These are phyloP conservation scores for Pulveroboletus sp. DNA, from an alignment of 768 basidiomycete species.

Conservation along the genomic window DNA sequence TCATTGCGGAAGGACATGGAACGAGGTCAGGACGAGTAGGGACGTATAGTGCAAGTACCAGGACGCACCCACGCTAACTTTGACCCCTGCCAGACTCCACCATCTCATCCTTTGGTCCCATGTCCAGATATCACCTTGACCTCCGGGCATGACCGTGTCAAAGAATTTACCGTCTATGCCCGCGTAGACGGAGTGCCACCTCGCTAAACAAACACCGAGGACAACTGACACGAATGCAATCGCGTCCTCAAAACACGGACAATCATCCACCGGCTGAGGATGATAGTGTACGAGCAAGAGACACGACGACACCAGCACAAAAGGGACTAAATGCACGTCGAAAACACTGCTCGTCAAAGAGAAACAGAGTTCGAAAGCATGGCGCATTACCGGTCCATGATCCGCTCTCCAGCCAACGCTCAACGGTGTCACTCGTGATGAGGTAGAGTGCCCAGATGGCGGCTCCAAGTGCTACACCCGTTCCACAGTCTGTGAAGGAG, in stretches of 20 bases:
- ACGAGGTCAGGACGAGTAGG: not conserved
- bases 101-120: slow-evolving; percentile 33
- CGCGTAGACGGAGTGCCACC: slow-evolving; percentile 53
- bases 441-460: slow-evolving; percentile 53
- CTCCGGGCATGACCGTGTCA: slow-evolving; percentile 50
- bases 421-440: slow-evolving; percentile 34
- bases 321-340: slow-evolving; percentile 42
- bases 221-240: slow-evolving; percentile 88
- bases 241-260: slow-evolving; percentile 97
- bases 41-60: not conserved
- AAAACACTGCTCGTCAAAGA: slow-evolving; percentile 5
- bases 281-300: slow-evolving; percentile 81
- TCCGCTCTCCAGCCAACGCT: slow-evolving; percentile 36
- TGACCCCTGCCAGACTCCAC: slow-evolving; percentile 35
- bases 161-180: slow-evolving; percentile 36
- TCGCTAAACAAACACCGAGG: slow-evolving; percentile 62
- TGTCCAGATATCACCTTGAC: slow-evolving; percentile 38
- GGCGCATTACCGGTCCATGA: slow-evolving; percentile 33
- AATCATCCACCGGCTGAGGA: slow-evolving; percentile 93
- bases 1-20: not conserved
- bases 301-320: slow-evolving; percentile 55
- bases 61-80: slow-evolving; percentile 39
- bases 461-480: slow-evolving; percentile 61
- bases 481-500: slow-evolving; percentile 68
- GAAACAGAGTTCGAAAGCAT: slow-evolving; percentile 16